Conservation (phyloP, 768 basidiomycete species). For the Clavulina sp. region DNA sequence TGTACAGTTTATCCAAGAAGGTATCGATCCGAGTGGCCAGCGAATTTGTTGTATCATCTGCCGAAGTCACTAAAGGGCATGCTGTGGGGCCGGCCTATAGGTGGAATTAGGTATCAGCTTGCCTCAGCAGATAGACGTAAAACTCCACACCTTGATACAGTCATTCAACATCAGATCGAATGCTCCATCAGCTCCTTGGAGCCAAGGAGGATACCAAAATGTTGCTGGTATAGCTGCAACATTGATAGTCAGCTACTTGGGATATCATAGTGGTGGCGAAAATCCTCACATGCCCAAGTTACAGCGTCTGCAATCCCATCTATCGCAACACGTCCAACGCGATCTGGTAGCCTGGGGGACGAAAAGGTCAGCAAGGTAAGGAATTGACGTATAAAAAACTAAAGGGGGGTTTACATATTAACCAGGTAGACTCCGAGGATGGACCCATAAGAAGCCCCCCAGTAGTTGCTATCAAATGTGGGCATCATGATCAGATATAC, state of each 20-base stretch:
- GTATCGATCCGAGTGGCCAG: slow-evolving; percentile 8
- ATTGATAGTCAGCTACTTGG: not conserved
- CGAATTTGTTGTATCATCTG: not conserved
- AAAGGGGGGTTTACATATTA: slow-evolving; percentile 12
- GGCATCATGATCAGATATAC: not conserved
- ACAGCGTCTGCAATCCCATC: slow-evolving; percentile 11
- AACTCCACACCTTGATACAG: slow-evolving; percentile 9
- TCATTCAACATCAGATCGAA: slow-evolving; percentile 4
- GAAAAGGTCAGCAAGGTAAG: not conserved
- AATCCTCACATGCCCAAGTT: slow-evolving; percentile 8
- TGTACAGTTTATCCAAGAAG: slow-evolving; percentile 8
- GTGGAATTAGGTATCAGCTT: too few species aligned
- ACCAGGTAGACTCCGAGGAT: slow-evolving; percentile 11
- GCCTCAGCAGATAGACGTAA: too few species aligned
- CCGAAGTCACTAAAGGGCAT: slow-evolving; percentile 8
- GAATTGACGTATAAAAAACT: not conserved
- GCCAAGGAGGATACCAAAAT: slow-evolving; percentile 3
- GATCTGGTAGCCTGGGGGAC: slow-evolving; percentile 13
- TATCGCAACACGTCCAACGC: slow-evolving; percentile 10
- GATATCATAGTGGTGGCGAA: not conserved
- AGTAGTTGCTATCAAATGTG: slow-evolving; percentile 10
- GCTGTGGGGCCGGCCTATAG: slow-evolving; percentile 5
- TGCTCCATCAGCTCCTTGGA: slow-evolving; percentile 7
- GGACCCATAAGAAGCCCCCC: slow-evolving; percentile 11
- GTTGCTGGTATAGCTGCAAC: not conserved